Percentiles rank a stretch among this genome's conserved stretches.
phyloP scores from a whole-genome alignment of 805 yeast genomes.

The Kodamaea leandrae region DNA sequence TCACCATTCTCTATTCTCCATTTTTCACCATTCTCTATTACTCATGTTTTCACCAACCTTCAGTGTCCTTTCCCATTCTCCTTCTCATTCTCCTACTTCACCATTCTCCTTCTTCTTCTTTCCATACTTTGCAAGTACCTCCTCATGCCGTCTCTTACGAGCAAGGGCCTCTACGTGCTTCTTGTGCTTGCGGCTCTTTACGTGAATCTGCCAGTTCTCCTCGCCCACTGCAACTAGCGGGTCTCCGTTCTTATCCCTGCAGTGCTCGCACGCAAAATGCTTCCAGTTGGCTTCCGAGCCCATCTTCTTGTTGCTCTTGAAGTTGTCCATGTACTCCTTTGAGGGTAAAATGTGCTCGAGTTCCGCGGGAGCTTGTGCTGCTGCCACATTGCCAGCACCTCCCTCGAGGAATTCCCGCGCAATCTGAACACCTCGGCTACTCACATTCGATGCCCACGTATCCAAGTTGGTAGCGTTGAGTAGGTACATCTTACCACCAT shows the following conservation, averaged over 20 bases:
- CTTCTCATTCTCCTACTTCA: background rate
- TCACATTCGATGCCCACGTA: constrained; percentile 59
- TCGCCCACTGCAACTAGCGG: constrained; percentile 70
- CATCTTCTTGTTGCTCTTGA: constrained; percentile 40
- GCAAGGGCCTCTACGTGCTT: constrained; percentile 47
- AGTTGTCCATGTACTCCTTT: constrained; percentile 15
- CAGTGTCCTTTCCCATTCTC: background rate
- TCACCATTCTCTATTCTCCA: no score
- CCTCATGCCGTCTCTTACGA: constrained; percentile 54
- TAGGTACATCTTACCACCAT: constrained; percentile 65
- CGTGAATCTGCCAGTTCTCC: constrained; percentile 66
- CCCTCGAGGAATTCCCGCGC: constrained; percentile 33
- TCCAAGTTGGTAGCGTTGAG: constrained; percentile 74
- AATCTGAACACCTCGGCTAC: constrained; percentile 52
- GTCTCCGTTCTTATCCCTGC: constrained; percentile 55
- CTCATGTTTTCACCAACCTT: no score
- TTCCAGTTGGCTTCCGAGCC: constrained; percentile 51
- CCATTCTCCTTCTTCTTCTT: constrained; percentile 2
- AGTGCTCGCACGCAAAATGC: constrained; percentile 64
- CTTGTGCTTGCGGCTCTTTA: constrained; percentile 66
- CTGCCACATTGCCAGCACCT: constrained; percentile 27
- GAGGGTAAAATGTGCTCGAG: constrained; percentile 27
- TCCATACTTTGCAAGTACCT: constrained; percentile 22
- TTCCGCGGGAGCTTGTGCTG: constrained; percentile 28
- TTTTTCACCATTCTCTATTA: no score